Evolutionary conservation across 2,329 filamentous ascomycete genomes (phyloP).

Genomic region (Tricladium varicosporioides): DNA sequence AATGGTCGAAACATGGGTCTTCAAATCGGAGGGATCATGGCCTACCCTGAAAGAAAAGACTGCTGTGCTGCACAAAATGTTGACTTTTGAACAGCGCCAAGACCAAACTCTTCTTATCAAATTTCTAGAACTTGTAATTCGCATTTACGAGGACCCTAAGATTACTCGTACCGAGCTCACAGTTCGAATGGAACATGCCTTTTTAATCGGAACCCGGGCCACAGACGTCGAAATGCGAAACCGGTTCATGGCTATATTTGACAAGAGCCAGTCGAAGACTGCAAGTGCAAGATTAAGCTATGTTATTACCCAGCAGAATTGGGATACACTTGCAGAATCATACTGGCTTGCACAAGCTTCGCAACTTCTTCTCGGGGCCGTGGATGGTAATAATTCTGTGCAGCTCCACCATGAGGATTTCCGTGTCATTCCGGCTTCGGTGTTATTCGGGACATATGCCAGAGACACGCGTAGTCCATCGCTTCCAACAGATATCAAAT

Average conservation of each 20-base stretch:
- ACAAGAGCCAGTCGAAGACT: constrained; percentile 89
- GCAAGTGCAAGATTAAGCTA: constrained; percentile 87
- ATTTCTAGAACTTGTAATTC: constrained; percentile 93
- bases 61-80: constrained; percentile 98
- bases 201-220: constrained; percentile 90
- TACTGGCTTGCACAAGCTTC: constrained; percentile 97
- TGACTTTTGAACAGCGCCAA: constrained; percentile 83
- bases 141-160: constrained; percentile 97
- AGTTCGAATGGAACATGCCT: constrained; percentile 95
- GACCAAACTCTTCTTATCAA: constrained; percentile 86
- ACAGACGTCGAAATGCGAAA: constrained; percentile 96
- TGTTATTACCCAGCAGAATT: constrained; percentile 88
- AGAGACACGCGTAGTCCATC: constrained; percentile 64
- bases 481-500: constrained; percentile 76
- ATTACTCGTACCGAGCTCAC: constrained; percentile 94
- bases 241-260: constrained; percentile 94
- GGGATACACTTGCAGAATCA: constrained; percentile 90
- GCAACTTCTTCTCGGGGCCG: constrained; percentile 84
- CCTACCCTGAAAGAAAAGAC: constrained; percentile 99
- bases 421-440: constrained; percentile 69
- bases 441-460: constrained; percentile 69
- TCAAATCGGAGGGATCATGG: constrained; percentile 90
- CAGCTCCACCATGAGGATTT: constrained; percentile 85
- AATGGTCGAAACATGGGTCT: constrained; percentile 96
- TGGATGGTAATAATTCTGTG: constrained; percentile 78